These are phyloP conservation scores for Solanum etuberosum DNA, from an alignment of 257 asterid genomes.

Conservation along the genomic window DNA sequence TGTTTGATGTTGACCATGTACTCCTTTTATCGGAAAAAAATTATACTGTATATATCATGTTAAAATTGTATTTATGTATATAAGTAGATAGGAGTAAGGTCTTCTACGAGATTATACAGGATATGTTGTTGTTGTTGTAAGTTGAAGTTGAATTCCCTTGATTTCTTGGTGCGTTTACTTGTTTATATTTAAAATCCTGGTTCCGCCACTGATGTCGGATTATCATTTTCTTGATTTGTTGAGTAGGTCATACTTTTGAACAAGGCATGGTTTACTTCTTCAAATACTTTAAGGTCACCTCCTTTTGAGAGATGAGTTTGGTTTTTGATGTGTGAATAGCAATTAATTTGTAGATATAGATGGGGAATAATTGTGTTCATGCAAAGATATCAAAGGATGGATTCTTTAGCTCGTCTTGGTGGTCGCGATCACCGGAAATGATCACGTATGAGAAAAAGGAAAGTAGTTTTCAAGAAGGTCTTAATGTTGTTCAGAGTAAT, in stretches of 20 bases:
- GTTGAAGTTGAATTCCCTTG: background rate
- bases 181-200: background rate
- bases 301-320: background rate
- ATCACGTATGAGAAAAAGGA: constrained; percentile 4
- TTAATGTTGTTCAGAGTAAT: constrained; percentile 6
- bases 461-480: background rate
- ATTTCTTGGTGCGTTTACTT: background rate
- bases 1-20: background rate
- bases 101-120: background rate
- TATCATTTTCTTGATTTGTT: background rate
- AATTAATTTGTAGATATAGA: background rate
- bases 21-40: background rate
- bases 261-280: background rate
- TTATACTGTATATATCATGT: background rate
- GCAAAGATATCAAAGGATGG: constrained; percentile 11
- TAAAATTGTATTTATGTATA: background rate
- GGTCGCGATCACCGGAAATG: background rate
- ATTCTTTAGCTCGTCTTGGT: constrained; percentile 8
- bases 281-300: background rate
- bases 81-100: background rate
- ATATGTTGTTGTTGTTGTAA: background rate
- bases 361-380: constrained; percentile 26
- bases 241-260: background rate
- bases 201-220: background rate
- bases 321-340: background rate